phyloP scores from a whole-genome alignment of 768 basidiomycete genomes.

The Baorangia bicolor region DNA sequence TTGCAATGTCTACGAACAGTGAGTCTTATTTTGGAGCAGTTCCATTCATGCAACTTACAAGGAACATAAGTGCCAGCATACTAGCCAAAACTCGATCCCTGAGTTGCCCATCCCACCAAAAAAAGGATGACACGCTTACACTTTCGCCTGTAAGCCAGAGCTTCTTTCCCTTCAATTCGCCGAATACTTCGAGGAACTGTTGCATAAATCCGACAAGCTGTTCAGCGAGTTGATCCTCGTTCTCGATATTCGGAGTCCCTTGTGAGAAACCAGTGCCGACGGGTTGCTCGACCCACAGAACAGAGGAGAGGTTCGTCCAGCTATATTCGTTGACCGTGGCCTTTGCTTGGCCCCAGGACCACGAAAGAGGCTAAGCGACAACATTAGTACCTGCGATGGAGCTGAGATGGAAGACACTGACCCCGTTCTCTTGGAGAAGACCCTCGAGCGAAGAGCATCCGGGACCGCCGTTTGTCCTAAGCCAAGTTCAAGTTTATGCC shows the following conservation, averaged over 20 bases:
- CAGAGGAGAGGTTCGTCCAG: slow-evolving; percentile 78
- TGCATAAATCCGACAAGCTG: slow-evolving; percentile 59
- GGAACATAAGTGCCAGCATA: slow-evolving; percentile 73
- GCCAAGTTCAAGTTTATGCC: neutral
- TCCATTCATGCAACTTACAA: slow-evolving; percentile 35
- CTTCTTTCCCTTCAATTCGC: slow-evolving; percentile 70
- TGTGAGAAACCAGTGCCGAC: slow-evolving; percentile 79
- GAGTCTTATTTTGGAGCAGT: neutral
- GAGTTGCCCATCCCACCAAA: neutral
- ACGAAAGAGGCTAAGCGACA: slow-evolving; percentile 56
- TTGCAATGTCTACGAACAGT: slow-evolving; percentile 58
- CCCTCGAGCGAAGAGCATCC: slow-evolving; percentile 77
- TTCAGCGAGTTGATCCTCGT: slow-evolving; percentile 56
- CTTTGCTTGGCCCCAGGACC: slow-evolving; percentile 61
- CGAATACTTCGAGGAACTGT: slow-evolving; percentile 75
- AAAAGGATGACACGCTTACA: slow-evolving; percentile 41
- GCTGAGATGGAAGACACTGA: slow-evolving; percentile 31
- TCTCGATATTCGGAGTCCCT: slow-evolving; percentile 60
- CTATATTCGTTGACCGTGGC: slow-evolving; percentile 65
- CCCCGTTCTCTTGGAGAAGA: slow-evolving; percentile 72
- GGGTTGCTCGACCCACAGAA: slow-evolving; percentile 77
- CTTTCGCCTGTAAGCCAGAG: slow-evolving; percentile 73
- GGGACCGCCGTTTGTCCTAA: slow-evolving; percentile 79
- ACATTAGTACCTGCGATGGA: slow-evolving; percentile 19
- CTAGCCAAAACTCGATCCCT: slow-evolving; percentile 31